phyloP scores from a whole-genome alignment of 176 grass and related monocot genomes.

The Zea luxurians region DNA sequence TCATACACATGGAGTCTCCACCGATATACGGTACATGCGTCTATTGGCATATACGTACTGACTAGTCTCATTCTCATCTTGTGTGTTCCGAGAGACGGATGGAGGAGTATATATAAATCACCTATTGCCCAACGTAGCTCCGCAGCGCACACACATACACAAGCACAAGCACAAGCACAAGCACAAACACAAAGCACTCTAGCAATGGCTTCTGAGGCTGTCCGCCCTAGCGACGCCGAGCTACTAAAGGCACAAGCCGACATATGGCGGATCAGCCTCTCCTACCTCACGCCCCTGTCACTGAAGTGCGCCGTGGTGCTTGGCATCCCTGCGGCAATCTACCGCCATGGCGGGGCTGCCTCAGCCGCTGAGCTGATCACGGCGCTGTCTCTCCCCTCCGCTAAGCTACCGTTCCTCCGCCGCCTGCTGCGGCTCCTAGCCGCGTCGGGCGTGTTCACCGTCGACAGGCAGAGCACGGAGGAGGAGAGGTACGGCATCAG shows the following conservation, averaged over 20 bases:
- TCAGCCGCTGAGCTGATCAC: background rate
- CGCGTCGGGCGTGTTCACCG: background rate
- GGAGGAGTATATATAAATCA: background rate
- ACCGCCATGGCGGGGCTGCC: background rate
- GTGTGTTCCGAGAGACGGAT: too few relatives aligned
- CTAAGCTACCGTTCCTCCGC: background rate
- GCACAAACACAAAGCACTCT: too few relatives aligned
- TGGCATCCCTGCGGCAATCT: background rate
- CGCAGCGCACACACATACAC: background rate
- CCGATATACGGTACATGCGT: too few relatives aligned
- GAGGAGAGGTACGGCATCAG: background rate
- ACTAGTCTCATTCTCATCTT: too few relatives aligned
- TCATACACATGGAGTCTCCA: too few relatives aligned
- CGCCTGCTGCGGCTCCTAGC: background rate
- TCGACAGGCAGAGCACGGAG: background rate
- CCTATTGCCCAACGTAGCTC: too few relatives aligned
- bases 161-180: background rate
- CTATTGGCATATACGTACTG: too few relatives aligned
- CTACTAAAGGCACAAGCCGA: background rate
- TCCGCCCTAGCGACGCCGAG: background rate
- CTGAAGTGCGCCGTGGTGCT: background rate
- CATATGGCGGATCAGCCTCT: background rate
- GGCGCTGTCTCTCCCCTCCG: background rate
- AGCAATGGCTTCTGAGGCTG: background rate
- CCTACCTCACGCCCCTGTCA: background rate